phyloP scores from a whole-genome alignment of 2,329 filamentous ascomycete species.

The Helotiales sp. region DNA sequence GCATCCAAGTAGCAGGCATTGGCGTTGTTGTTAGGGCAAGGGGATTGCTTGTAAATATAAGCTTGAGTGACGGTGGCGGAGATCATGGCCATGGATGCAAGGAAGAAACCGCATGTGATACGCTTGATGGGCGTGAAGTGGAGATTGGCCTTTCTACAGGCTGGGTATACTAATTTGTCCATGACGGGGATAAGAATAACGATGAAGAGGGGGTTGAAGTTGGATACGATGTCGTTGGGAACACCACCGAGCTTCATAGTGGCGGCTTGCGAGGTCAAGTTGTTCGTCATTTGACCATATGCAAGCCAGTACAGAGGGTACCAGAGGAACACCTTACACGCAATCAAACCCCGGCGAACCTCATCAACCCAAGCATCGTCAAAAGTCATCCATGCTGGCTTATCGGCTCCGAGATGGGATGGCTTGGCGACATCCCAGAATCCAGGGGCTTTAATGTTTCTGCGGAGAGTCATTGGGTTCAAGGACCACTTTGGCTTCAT shows the following conservation, averaged over 20 bases:
- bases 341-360: slow-evolving; percentile 58
- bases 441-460: slow-evolving; percentile 57
- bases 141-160: slow-evolving; percentile 56
- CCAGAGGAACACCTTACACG: slow-evolving; percentile 74
- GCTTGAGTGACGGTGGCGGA: slow-evolving; percentile 62
- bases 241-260: slow-evolving; percentile 57
- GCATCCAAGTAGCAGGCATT: slow-evolving; percentile 46
- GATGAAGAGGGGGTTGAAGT: slow-evolving; percentile 64
- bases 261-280: slow-evolving; percentile 66
- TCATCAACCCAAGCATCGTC: slow-evolving; percentile 80
- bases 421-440: slow-evolving; percentile 67
- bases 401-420: slow-evolving; percentile 52
- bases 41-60: slow-evolving; percentile 60
- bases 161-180: slow-evolving; percentile 60
- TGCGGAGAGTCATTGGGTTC: slow-evolving; percentile 57
- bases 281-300: slow-evolving; percentile 66
- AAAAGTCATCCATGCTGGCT: slow-evolving; percentile 77
- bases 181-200: slow-evolving; percentile 62
- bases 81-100: slow-evolving; percentile 57
- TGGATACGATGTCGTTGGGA: slow-evolving; percentile 64
- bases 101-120: slow-evolving; percentile 63
- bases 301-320: slow-evolving; percentile 61
- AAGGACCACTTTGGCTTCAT: slow-evolving; percentile 61
- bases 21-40: slow-evolving; percentile 55
- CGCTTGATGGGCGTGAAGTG: slow-evolving; percentile 62